phyloP scores from a whole-genome alignment of 1,139 yeast species.

The Suhomyces yuchorum region DNA sequence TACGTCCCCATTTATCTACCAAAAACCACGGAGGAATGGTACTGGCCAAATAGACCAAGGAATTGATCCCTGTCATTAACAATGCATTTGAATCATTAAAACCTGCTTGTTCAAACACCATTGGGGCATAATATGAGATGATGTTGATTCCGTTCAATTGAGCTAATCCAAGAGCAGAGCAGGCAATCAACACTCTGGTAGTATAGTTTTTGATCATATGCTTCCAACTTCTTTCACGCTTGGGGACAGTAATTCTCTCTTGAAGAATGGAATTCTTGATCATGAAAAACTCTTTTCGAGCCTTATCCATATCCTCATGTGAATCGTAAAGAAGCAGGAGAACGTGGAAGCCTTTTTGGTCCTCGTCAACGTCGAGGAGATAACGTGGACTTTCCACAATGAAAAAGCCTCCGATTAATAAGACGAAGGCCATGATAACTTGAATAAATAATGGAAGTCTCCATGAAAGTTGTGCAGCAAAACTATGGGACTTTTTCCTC shows the following conservation, averaged over 20 bases:
- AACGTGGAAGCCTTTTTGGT: constrained; percentile 64
- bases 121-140: constrained; percentile 56
- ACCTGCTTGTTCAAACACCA: constrained; percentile 57
- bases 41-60: constrained; percentile 47
- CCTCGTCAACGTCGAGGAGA: constrained; percentile 52
- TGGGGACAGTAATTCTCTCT: constrained; percentile 46
- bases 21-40: constrained; percentile 59
- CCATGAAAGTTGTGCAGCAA: constrained; percentile 54
- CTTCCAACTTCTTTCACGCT: constrained; percentile 46
- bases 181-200: constrained; percentile 47
- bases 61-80: constrained; percentile 56
- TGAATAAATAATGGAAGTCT: constrained; percentile 54
- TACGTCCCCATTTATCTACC: constrained; percentile 57
- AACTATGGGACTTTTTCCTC: constrained; percentile 36
- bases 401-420: constrained; percentile 54
- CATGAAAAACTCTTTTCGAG: constrained; percentile 64
- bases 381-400: constrained; percentile 60
- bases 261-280: constrained; percentile 77
- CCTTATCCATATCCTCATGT: constrained; percentile 49
- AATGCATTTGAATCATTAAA: constrained; percentile 51
- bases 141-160: constrained; percentile 60
- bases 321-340: constrained; percentile 78
- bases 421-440: constrained; percentile 46
- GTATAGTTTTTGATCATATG: constrained; percentile 44
- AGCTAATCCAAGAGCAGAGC: constrained; percentile 55